Evolutionary conservation across 1,139 yeast species (phyloP), one percentile per base, ranked within the genome.

Genomic region (Saccharomycopsis hybrid): DNA sequence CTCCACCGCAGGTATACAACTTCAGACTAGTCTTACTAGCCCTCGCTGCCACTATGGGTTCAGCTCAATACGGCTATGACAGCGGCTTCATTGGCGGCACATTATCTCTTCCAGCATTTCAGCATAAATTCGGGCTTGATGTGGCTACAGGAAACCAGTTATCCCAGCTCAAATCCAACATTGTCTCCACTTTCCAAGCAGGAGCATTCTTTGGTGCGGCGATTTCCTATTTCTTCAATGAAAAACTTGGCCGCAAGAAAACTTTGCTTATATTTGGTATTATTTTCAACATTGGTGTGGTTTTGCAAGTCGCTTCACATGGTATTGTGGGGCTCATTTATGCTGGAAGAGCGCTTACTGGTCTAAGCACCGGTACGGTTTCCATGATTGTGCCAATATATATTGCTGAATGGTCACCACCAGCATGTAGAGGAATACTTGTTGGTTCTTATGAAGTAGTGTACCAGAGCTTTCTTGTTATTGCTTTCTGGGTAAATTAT

Each of bases 131-230:
- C 56, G 66, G 68, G 13, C 57, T 69, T 24, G 64, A 60, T 47
- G 52, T 60, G 2, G 52, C 57, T 24, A 7, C 35, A 7, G 35
- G 35, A 31, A 31, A 31, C 35, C 7, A 31, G 35, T 31, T 31
- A 11, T 47, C 59, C 13, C 53, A 32, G 7, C 30, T 62, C 28
- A 54, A 63, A 8, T 62, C 69, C 37, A 72, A 68, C 54, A 62
- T 73, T 37, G 72, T 73, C 41, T 71, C 76, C 8, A 65, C 71
- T 38, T 72, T 72, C 60, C 78, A 74, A 53, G 74, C 72, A 4
- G 77, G 75, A 1, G 72, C 74, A 38, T 73, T 73, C 58, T 72
- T 72, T 55, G 78, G 78, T 5, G 72, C 77, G 1, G 58, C 71
- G 29, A 60, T 70, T 24, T 67, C 74, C 18, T 71, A 72, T 52